Percentiles rank a stretch among this genome's conserved stretches.
Conservation (phyloP, 805 yeast genomes). For the Sugiyamaella smithiae region DNA sequence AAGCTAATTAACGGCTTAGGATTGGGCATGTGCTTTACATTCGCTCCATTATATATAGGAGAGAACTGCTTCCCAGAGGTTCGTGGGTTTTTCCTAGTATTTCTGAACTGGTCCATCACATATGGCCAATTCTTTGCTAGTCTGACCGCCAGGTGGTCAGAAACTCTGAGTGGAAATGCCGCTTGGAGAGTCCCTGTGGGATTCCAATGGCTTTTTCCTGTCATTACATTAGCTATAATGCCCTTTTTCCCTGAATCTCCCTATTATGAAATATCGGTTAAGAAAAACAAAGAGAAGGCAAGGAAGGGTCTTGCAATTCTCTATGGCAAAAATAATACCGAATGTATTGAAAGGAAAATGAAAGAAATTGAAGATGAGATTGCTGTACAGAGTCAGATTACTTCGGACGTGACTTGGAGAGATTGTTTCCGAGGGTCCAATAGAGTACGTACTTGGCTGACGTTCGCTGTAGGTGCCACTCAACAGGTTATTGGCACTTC, state of each 20-base stretch:
- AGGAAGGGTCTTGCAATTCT: background rate
- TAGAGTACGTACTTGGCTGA: slow-evolving; percentile 1
- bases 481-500: slow-evolving; percentile 10
- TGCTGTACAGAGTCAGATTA: background rate
- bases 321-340: slow-evolving; percentile 3
- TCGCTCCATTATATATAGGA: slow-evolving; percentile 8
- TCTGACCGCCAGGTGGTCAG: slow-evolving; percentile 8
- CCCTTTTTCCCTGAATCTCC: slow-evolving; percentile 12
- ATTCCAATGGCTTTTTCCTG: slow-evolving; percentile 11
- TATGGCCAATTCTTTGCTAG: slow-evolving; percentile 14
- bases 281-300: background rate
- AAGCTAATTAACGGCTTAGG: slow-evolving; percentile 8
- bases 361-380: slow-evolving; percentile 4
- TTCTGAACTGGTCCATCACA: slow-evolving; percentile 8
- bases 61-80: slow-evolving; percentile 3
- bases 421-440: slow-evolving; percentile 2
- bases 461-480: slow-evolving; percentile 1
- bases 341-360: background rate
- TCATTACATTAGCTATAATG: slow-evolving; percentile 4
- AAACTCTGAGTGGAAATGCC: slow-evolving; percentile 2
- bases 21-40: slow-evolving; percentile 11
- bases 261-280: background rate
- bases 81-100: slow-evolving; percentile 9
- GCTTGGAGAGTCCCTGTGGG: slow-evolving; percentile 9
- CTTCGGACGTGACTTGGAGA: slow-evolving; percentile 5